These are phyloP conservation scores for Kalmanozyma brasiliensis DNA, from an alignment of 1,284 basidiomycete species.

Conservation along the genomic window DNA sequence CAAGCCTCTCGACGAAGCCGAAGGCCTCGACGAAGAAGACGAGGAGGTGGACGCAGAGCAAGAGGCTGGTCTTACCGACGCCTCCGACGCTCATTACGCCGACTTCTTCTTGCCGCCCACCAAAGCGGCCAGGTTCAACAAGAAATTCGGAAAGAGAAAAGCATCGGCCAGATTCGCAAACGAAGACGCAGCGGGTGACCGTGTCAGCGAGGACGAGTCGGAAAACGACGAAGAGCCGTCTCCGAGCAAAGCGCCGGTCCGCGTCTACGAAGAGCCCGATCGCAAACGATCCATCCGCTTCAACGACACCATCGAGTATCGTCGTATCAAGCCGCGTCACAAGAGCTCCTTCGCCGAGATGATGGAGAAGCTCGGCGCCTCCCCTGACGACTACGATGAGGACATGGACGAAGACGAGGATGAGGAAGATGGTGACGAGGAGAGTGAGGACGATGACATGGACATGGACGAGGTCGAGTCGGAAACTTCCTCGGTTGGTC, in stretches of 20 bases:
- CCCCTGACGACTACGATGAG: constrained; percentile 30
- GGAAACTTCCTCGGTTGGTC: constrained; percentile 39
- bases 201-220: constrained; percentile 17
- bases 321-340: constrained; percentile 69
- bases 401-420: constrained; percentile 27
- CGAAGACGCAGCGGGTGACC: constrained; percentile 29
- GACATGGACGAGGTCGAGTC: constrained; percentile 54
- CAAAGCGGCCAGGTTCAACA: constrained; percentile 47
- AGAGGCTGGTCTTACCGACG: constrained; percentile 24
- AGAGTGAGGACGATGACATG: constrained; percentile 68
- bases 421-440: constrained; percentile 18
- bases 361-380: constrained; percentile 41
- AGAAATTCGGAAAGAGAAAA: constrained; percentile 43
- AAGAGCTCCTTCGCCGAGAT: constrained; percentile 47
- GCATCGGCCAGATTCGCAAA: constrained; percentile 39
- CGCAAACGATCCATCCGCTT: constrained; percentile 73
- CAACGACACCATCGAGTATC: constrained; percentile 81
- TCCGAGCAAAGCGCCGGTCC: constrained; percentile 59
- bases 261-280: constrained; percentile 41
- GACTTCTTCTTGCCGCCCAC: constrained; percentile 73
- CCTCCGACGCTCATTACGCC: constrained; percentile 69
- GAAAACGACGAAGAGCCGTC: constrained; percentile 15
- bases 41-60: constrained; percentile 49
- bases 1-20: constrained; percentile 41
- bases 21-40: constrained; percentile 35